phyloP scores from a whole-genome alignment of 2,329 filamentous ascomycete species.

The Pseudocercospora musae region DNA sequence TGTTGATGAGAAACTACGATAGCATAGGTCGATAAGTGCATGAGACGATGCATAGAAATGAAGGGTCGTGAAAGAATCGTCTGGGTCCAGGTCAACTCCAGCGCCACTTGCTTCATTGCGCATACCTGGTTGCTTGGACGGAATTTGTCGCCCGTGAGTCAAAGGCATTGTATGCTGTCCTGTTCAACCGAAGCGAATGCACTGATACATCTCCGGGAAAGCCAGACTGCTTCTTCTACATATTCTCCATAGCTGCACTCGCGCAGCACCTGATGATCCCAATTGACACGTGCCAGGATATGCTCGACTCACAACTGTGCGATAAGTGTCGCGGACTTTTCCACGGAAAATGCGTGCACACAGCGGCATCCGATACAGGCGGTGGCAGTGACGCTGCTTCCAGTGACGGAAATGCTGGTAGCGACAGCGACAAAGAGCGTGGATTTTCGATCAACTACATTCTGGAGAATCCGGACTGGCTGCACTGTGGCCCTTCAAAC shows the following conservation, averaged over 20 bases:
- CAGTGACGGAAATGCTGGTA: neutral
- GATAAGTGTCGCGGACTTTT: neutral
- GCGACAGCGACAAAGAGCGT: neutral
- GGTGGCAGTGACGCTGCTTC: neutral
- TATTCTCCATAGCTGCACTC: too few species aligned
- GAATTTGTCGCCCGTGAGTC: too few species aligned
- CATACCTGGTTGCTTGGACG: too few species aligned
- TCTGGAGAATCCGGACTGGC: neutral
- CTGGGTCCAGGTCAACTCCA: too few species aligned
- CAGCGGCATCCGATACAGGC: neutral
- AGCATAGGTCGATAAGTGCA: neutral
- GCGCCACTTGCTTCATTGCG: too few species aligned
- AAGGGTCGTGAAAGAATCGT: too few species aligned
- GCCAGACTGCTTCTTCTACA: too few species aligned
- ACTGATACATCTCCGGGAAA: too few species aligned
- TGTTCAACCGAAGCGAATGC: too few species aligned
- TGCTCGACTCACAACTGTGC: neutral
- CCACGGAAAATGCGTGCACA: neutral
- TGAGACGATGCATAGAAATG: neutral
- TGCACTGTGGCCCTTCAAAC: neutral
- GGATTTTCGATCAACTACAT: neutral
- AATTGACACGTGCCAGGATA: too few species aligned
- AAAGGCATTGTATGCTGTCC: too few species aligned
- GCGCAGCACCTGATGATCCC: too few species aligned
- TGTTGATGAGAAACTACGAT: neutral